Conservation (phyloP, 495 filamentous ascomycete genomes). For the Trichoderma gamsii region DNA sequence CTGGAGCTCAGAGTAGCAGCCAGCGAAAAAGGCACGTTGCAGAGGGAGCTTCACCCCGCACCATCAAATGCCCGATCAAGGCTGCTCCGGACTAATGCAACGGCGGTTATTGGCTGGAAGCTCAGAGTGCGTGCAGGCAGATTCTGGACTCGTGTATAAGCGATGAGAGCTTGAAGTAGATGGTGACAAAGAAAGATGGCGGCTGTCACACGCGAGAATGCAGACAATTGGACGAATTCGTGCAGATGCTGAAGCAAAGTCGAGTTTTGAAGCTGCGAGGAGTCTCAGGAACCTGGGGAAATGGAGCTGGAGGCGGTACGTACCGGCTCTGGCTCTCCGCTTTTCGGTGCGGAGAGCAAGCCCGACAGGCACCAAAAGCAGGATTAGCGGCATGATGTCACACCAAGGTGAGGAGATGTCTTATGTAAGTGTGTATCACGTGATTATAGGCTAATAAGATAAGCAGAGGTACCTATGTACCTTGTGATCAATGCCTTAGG, state of each 20-base stretch:
- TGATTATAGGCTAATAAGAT: not conserved
- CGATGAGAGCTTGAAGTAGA: not conserved
- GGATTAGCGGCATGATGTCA: conserved; percentile 4
- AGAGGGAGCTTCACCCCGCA: conserved; percentile 12
- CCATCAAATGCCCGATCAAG: not conserved
- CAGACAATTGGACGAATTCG: not conserved
- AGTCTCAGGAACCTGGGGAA: conserved; percentile 11
- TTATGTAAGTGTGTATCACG: not conserved
- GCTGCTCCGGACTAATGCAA: not conserved
- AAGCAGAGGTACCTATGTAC: not conserved
- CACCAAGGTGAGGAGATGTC: not conserved
- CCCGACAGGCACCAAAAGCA: conserved; percentile 1
- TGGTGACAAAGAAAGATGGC: not conserved
- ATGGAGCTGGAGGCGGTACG: not conserved
- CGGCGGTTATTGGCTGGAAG: conserved; percentile 5
- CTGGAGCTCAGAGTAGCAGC: not conserved
- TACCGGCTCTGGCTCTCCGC: conserved; percentile 1
- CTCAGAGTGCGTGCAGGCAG: not conserved
- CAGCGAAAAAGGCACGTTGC: not conserved
- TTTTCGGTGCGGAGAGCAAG: conserved; percentile 1
- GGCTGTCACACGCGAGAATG: not conserved
- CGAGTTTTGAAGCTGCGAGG: not conserved
- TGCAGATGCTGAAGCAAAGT: not conserved
- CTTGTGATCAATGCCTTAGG: conserved; percentile 15
- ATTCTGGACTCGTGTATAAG: not conserved